Evolutionary conservation across 495 filamentous ascomycete species (phyloP).

Genomic region (Friedmanniomyces endolithicus): DNA sequence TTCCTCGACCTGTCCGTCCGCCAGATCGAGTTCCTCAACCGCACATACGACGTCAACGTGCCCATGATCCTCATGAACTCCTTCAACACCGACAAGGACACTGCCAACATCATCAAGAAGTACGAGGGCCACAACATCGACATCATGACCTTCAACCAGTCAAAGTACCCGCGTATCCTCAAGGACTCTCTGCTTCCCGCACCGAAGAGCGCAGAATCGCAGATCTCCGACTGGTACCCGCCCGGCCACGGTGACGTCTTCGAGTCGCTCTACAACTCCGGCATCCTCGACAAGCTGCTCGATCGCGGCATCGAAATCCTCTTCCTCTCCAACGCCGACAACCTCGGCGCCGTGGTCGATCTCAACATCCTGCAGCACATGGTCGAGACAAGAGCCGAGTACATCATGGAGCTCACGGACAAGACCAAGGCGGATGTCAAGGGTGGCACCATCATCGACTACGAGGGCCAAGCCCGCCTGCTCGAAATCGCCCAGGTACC

Average conservation of each 20-base stretch:
- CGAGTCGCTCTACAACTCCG: constrained; percentile 99
- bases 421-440: constrained; percentile 99
- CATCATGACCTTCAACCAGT: constrained; percentile 99
- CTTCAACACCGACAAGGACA: constrained; percentile 99
- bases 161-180: constrained; percentile 88
- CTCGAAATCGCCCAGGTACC: constrained; percentile 99
- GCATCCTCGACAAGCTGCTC: constrained; percentile 90
- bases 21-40: constrained; percentile 98
- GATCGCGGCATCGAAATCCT: constrained; percentile 90
- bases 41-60: constrained; percentile 91
- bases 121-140: constrained; percentile 99
- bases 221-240: constrained; percentile 95
- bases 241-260: constrained; percentile 99
- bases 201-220: constrained; percentile 76
- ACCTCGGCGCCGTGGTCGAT: constrained; percentile 94
- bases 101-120: constrained; percentile 99
- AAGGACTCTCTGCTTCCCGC: constrained; percentile 97
- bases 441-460: constrained; percentile 99
- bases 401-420: constrained; percentile 99
- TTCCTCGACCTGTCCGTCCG: constrained; percentile 98
- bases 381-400: constrained; percentile 88
- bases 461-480: constrained; percentile 88
- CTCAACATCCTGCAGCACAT: constrained; percentile 97
- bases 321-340: constrained; percentile 98
- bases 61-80: constrained; percentile 99